Base-by-base conservation (phyloP, 768 basidiomycete genomes). In the Strobilomyces confusus region DNA sequence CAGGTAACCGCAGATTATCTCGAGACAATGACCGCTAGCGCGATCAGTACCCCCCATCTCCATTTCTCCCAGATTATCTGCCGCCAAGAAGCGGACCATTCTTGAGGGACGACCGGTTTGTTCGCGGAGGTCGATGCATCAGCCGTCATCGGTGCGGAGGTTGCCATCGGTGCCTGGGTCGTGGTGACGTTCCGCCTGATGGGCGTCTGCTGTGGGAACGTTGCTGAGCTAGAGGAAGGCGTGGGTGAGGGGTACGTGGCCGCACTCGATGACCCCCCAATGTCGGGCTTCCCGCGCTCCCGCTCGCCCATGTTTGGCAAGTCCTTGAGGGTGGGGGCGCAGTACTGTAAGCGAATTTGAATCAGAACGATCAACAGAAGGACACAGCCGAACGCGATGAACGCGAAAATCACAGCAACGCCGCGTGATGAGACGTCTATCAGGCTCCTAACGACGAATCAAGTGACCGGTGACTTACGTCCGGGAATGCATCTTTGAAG, bases 241-340 rank as follows among this genome's bases (percentile, higher is more conserved):
- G 48, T 45, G 43, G 63, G 48, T 54, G 53, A 58, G 30, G 52
- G 44, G 37, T 44, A 61, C 42, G 54, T 60, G 44, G 51, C 38
- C 51, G 47, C 44, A 58, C 48, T 55, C 63, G 56, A 43, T 66
- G 65, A 48, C 70, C 43, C 52, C 70, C 43, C 52, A 58, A 43
- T 34, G 63, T 64, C 67, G 6, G 79, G 63, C 49, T 75, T 78
- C 9, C 84, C 87, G 42, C 81, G 78, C 60, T 88, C 88, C 59
- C 79, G 83, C 69, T 89, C 79, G 20, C 87, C 93, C 95, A 98
- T 98, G 72, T 97, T 97, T 0, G 95, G 95, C 26, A 95, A 71
- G 63, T 94, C 85, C 42, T 77, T 82, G 64, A 82, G 77, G 17
- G 73, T 72, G 12, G 82, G 76, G 29, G 77, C 75, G 63, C 87